Evolutionary conservation across 257 asterid species (phyloP).

Genomic region (Hygrophila difformis): DNA sequence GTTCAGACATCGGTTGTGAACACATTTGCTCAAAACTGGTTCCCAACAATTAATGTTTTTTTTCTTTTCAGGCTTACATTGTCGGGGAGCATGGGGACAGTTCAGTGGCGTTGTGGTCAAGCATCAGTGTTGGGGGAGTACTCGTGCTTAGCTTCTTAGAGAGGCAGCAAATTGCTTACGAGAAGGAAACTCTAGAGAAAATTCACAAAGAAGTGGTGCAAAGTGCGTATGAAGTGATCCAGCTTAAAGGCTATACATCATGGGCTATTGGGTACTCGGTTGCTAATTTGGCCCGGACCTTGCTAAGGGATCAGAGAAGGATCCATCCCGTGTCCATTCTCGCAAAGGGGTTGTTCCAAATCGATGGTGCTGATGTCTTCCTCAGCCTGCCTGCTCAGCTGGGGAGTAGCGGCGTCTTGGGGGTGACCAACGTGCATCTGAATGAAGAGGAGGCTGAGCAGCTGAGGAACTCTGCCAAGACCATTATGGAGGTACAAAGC

Average conservation of each 20-base stretch:
- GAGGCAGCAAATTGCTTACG: background rate
- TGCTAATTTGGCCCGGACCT: background rate
- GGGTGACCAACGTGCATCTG: background rate
- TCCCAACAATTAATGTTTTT: background rate
- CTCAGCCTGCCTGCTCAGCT: background rate
- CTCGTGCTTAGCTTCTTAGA: background rate
- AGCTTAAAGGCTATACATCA: background rate
- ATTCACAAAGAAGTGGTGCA: background rate
- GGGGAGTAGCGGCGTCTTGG: background rate
- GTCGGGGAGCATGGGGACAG: background rate
- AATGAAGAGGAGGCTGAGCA: background rate
- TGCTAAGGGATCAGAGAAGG: background rate
- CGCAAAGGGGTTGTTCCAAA: background rate
- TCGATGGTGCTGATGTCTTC: background rate
- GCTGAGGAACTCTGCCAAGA: background rate
- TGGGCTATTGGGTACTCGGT: no score
- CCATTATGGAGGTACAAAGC: background rate
- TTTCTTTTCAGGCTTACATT: background rate
- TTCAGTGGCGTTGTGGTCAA: background rate
- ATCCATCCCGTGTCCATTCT: no score
- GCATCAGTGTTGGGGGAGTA: background rate
- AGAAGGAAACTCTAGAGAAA: background rate
- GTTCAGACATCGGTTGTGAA: no score
- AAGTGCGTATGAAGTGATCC: background rate
- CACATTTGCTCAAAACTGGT: no score